Conservation (phyloP, 306 rosid species). For the Echinosophora koreensis region DNA sequence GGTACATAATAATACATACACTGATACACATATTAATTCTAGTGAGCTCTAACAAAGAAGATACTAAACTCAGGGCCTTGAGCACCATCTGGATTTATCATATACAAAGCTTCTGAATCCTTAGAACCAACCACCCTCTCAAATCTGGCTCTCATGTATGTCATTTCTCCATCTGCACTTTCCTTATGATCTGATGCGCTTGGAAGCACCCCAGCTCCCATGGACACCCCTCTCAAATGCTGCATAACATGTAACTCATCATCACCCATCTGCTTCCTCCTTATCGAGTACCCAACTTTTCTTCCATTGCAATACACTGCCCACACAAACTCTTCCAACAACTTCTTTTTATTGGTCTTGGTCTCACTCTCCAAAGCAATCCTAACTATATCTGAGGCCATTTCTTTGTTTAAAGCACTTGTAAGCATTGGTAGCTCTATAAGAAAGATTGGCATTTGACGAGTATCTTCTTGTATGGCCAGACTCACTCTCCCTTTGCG, state of each 20-base stretch:
- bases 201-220: conserved; percentile 98
- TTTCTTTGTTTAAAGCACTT: conserved; percentile 77
- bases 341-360: conserved; percentile 74
- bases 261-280: conserved; percentile 80
- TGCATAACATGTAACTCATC: conserved; percentile 97
- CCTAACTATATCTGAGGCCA: conserved; percentile 81
- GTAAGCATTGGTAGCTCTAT: conserved; percentile 88
- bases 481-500: conserved; percentile 86
- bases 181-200: conserved; percentile 56
- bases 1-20: too few species aligned
- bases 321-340: conserved; percentile 89
- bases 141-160: conserved; percentile 87
- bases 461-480: conserved; percentile 94
- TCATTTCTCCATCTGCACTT: conserved; percentile 75
- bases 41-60: conserved; percentile 83
- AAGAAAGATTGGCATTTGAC: conserved; percentile 80
- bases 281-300: conserved; percentile 80
- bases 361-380: conserved; percentile 98
- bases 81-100: conserved; percentile 92
- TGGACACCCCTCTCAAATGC: conserved; percentile 87
- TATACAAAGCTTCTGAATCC: conserved; percentile 86
- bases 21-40: not conserved
- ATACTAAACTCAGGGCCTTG: conserved; percentile 86
- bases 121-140: conserved; percentile 89
- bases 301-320: conserved; percentile 93